Base-by-base conservation (phyloP, 208 protist genomes). In the Leishmania mexicana region DNA sequence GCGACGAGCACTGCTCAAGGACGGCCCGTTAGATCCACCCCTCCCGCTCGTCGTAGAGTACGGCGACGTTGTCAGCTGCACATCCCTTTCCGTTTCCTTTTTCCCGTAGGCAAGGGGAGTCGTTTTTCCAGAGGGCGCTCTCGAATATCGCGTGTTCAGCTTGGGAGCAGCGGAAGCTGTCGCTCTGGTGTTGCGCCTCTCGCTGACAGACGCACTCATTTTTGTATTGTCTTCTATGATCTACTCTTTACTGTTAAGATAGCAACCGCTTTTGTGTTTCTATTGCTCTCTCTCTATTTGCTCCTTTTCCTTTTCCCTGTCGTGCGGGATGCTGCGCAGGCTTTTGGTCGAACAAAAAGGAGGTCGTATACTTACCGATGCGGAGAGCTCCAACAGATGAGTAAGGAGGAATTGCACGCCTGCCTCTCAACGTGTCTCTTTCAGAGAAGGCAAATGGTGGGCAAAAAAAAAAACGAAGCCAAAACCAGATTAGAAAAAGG, bases 121-220 rank as follows among this genome's bases (percentile, higher is more conserved):
- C 1, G 17, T 31, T 35, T 42, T 64, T 21, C 28, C 58, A 35
- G 75, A 78, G 0, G 49, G 6, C 11, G 38, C 24, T 21, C 57
- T 38, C 75, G 40, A 38, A 78, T 80, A 77, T 49, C 75, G 68
- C 15, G 75, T 10, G 15, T 76, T 86, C 45, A 82, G 38, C 35
- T 24, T 68, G 11, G 83, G 75, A 6, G 35, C 83, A 15, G 54
- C 6, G 40, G 78, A 38, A 42, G 72, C 83, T 19, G 58, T 38
- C 24, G 54, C 38, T 28, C 54, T 75, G n/a, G 42, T 77, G 15
- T 62, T 79, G 11, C 47, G 78, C 8, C 62, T n/a, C 73, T 83
- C 83, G 5, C 62, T 78, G 17, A 53, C 38, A 58, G 53, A 64
- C n/a, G 47, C 51, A 42, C 40, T 81, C 81, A 85, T 85, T 21